Base-by-base conservation (phyloP, 2,329 filamentous ascomycete species). In the Macroventuria anomochaeta region DNA sequence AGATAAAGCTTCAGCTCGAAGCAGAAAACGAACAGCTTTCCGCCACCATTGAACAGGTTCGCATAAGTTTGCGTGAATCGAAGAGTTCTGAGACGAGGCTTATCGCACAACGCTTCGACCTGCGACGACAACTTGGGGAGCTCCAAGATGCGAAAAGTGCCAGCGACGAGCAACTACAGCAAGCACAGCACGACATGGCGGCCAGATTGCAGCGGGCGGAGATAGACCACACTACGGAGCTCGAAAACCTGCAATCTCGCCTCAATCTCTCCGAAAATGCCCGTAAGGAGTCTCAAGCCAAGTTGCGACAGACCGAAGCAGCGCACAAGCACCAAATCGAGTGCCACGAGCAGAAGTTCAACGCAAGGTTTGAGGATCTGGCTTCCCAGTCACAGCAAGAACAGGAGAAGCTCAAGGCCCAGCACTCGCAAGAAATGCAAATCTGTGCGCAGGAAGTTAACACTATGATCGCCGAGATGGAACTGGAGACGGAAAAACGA, bases 201-300 rank as follows among this genome's bases (percentile, higher is more conserved):
- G 12, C 8, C 2, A 15, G 15, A 8, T 25, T 44, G 12, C 26
- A 49, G 6, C 44, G 40, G 31, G 13, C 21, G 13, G 13, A 43
- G 34, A 13, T 8, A 0, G 23, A 13, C 2, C 10, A 58, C 25
- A n/a, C 36, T 7, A 48, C 26, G 13, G 48, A 62, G 11, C 26
- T 63, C 5, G 41, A 59, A 6, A 46, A 57, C 7, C 32, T 59
- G 13, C 46, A 36, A 17, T 37, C 40, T 18, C 57, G 59, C 2
- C 38, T 69, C 7, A 38, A 7, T 5, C 20, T 56, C 17, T 50
- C 57, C 10, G 60, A 62, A 10, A 29, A 20, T 11, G 58, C 54
- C 7, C 42, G 61, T 5, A 60, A 59, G 17, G 57, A 64, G n/a
- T 39, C 52, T 1, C 53, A 68, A 26, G 58, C 59, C 3, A 59